phyloP scores from a whole-genome alignment of 2,329 filamentous ascomycete genomes.

The Claviceps pusilla region DNA sequence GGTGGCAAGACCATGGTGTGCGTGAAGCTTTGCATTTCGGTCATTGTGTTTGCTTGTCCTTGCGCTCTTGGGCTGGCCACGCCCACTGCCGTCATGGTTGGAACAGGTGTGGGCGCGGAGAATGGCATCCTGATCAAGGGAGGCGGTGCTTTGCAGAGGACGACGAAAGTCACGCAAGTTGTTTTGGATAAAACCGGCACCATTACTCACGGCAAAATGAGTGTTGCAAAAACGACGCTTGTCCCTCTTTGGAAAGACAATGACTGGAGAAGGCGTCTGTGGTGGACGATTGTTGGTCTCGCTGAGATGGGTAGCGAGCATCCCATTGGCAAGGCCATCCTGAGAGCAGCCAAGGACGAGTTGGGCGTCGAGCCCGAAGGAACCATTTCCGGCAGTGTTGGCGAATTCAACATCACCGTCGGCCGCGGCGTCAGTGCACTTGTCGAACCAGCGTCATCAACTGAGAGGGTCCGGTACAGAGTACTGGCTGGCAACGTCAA shows the following conservation, averaged over 20 bases:
- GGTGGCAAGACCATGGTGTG: conserved; percentile 95
- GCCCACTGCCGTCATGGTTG: conserved; percentile 96
- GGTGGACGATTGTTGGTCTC: conserved; percentile 95
- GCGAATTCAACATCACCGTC: conserved; percentile 69
- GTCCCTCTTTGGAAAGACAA: conserved; percentile 53
- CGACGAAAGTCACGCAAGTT: conserved; percentile 78
- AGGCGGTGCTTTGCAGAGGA: conserved; percentile 77
- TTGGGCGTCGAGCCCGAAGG: conserved; percentile 58
- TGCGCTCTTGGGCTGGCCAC: conserved; percentile 93
- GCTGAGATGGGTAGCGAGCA: conserved; percentile 93
- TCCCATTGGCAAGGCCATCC: conserved; percentile 80
- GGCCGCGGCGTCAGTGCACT: conserved; percentile 72
- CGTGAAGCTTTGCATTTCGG: conserved; percentile 91
- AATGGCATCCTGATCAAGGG: conserved; percentile 97
- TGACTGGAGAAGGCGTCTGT: conserved; percentile 56
- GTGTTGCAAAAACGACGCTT: conserved; percentile 58
- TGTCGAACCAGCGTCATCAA: conserved; percentile 59
- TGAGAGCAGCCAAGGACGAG: conserved; percentile 58
- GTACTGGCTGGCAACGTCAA: conserved; percentile 72
- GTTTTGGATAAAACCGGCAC: conserved; percentile 95
- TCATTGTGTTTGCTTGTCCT: conserved; percentile 95
- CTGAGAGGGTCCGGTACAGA: conserved; percentile 56
- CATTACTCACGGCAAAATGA: conserved; percentile 90
- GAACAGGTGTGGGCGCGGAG: conserved; percentile 89
- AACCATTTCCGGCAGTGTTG: conserved; percentile 66